Conservation (phyloP, 2,329 filamentous ascomycete genomes). For the Davidsoniella eucalypti region DNA sequence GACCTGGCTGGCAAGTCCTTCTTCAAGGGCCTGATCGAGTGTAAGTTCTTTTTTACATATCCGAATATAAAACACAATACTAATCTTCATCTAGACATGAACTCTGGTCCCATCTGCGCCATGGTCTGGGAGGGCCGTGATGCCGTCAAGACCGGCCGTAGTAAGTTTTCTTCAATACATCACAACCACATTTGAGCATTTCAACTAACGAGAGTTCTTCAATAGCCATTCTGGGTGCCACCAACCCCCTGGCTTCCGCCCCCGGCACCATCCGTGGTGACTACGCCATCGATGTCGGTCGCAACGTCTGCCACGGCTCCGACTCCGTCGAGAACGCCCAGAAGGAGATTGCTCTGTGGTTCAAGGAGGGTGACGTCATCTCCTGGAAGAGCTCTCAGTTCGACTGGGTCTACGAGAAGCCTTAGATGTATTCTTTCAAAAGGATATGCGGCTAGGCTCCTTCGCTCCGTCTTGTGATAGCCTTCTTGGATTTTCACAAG, state of each 20-base stretch:
- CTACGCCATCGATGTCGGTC: constrained; percentile 65
- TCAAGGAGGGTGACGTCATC: constrained; percentile 74
- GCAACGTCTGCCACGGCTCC: constrained; percentile 99
- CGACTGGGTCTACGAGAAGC: constrained; percentile 97
- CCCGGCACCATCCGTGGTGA: constrained; percentile 98
- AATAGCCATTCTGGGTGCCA: constrained; percentile 81
- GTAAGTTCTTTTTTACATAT: constrained; percentile 36
- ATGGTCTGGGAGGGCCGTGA: constrained; percentile 99
- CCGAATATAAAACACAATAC: constrained; percentile 12
- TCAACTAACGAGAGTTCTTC: constrained; percentile 5
- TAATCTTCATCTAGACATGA: constrained; percentile 57
- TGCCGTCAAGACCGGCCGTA: constrained; percentile 94
- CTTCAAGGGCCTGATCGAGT: constrained; percentile 86
- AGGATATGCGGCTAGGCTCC: background rate
- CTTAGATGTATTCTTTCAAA: constrained; percentile 22
- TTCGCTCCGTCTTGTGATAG: background rate
- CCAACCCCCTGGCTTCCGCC: constrained; percentile 88
- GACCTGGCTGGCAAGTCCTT: constrained; percentile 91
- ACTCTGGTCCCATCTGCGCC: constrained; percentile 88
- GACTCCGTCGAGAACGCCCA: constrained; percentile 97
- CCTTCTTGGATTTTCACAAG: background rate
- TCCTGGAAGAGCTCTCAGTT: constrained; percentile 70
- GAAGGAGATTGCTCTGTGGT: constrained; percentile 99
- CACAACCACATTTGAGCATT: constrained; percentile 10
- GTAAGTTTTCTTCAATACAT: constrained; percentile 28